A percentile compares a stretch with the other conserved stretches of the same genome.
phyloP scores from a whole-genome alignment of 2,329 filamentous ascomycete genomes.

The Fusarium zealandicum region DNA sequence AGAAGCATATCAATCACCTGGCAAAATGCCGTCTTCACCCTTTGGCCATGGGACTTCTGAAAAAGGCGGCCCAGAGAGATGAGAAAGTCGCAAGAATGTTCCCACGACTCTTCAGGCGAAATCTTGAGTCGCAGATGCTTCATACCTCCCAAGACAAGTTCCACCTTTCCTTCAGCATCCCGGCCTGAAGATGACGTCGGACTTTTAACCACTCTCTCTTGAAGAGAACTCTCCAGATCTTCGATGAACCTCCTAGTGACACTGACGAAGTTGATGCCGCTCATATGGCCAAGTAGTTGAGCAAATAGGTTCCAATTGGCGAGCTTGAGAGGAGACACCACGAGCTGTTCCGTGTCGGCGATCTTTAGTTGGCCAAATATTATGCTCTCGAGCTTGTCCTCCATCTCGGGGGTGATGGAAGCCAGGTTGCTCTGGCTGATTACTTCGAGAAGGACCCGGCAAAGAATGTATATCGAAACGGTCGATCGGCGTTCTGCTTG shows the following conservation, averaged over 20 bases:
- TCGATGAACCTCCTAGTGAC: constrained; percentile 83
- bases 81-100: constrained; percentile 89
- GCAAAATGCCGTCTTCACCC: constrained; percentile 93
- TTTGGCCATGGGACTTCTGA: constrained; percentile 82
- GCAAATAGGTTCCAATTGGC: constrained; percentile 97
- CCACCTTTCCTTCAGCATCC: constrained; percentile 81
- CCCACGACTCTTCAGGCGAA: constrained; percentile 77
- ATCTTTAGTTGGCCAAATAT: constrained; percentile 96
- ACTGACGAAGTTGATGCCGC: constrained; percentile 85
- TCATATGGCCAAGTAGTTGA: constrained; percentile 94
- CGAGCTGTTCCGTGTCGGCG: constrained; percentile 81
- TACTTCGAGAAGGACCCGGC: constrained; percentile 90
- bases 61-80: constrained; percentile 83
- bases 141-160: constrained; percentile 90
- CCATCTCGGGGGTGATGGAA: constrained; percentile 88
- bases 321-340: constrained; percentile 80
- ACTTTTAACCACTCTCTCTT: constrained; percentile 76
- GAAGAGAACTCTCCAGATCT: constrained; percentile 80
- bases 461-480: constrained; percentile 95
- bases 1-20: constrained; percentile 87
- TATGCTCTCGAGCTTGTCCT: constrained; percentile 90
- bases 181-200: constrained; percentile 62
- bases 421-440: constrained; percentile 87
- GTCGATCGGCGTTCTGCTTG: constrained; percentile 89
- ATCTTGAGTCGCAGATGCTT: constrained; percentile 82